Conservation (phyloP, 495 filamentous ascomycete species). For the Elasticomyces elasticus region DNA sequence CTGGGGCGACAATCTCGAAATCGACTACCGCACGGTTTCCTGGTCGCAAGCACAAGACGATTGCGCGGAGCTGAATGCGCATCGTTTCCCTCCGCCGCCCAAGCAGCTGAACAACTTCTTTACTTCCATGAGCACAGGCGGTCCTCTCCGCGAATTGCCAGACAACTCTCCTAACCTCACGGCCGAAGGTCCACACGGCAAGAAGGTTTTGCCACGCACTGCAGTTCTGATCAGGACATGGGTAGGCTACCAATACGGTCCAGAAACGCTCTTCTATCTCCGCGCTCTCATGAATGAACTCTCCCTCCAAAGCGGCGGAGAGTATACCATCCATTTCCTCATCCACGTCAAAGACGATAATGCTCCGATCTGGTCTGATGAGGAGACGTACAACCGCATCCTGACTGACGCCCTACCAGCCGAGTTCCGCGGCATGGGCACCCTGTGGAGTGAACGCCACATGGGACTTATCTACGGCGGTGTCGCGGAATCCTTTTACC, state of each 20-base stretch:
- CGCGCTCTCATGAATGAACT: conserved; percentile 55
- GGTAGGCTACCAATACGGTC: conserved; percentile 45
- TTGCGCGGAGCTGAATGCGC: conserved; percentile 59
- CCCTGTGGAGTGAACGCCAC: conserved; percentile 84
- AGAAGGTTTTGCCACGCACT: conserved; percentile 42
- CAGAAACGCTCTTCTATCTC: conserved; percentile 35
- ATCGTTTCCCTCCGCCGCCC: conserved; percentile 49
- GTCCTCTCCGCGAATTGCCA: conserved; percentile 17
- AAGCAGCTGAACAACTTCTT: conserved; percentile 37
- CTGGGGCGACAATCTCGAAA: conserved; percentile 52
- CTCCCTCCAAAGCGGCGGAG: conserved; percentile 51
- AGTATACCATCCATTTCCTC: conserved; percentile 55
- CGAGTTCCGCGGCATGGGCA: conserved; percentile 81
- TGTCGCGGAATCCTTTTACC: conserved; percentile 60
- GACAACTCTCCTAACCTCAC: background rate
- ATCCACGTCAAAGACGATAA: conserved; percentile 59
- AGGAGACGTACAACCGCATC: conserved; percentile 49
- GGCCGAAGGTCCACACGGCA: conserved; percentile 6
- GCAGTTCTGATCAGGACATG: conserved; percentile 55
- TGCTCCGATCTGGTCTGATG: conserved; percentile 55
- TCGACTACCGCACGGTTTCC: conserved; percentile 62
- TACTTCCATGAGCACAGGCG: conserved; percentile 38
- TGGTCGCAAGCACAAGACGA: conserved; percentile 67
- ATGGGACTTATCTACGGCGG: conserved; percentile 83
- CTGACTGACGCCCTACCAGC: conserved; percentile 64